Percentiles rank a stretch among this genome's conserved stretches.
Conservation (phyloP, 805 yeast genomes). For the Hanseniaspora lindneri region DNA sequence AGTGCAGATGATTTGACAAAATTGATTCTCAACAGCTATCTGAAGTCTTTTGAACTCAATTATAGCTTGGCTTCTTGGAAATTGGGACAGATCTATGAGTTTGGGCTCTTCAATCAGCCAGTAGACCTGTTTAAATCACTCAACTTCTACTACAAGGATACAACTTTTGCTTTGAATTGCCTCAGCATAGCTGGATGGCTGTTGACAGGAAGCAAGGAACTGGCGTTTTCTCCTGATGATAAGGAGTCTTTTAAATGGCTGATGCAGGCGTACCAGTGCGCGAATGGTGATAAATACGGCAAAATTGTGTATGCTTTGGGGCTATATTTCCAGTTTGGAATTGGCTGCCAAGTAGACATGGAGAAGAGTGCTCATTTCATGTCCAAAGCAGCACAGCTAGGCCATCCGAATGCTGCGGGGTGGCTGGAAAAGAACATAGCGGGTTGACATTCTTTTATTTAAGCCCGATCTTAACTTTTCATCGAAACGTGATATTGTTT, state of each 20-base stretch:
- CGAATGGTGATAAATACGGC: conserved; percentile 43
- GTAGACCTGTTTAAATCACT: conserved; percentile 45
- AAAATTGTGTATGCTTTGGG: conserved; percentile 58
- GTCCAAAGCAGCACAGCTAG: conserved; percentile 48
- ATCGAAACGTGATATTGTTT: too few species aligned
- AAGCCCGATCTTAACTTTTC: too few species aligned
- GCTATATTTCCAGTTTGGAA: too few species aligned
- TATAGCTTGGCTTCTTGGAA: conserved; percentile 59
- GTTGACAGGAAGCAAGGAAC: conserved; percentile 46
- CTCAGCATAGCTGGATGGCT: conserved; percentile 70
- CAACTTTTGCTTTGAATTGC: conserved; percentile 41
- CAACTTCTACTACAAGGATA: conserved; percentile 52
- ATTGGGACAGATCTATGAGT: conserved; percentile 61
- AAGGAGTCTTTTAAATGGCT: conserved; percentile 62
- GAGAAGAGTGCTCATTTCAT: conserved; percentile 41
- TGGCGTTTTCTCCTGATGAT: conserved; percentile 42
- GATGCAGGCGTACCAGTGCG: conserved; percentile 33
- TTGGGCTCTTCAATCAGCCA: conserved; percentile 42
- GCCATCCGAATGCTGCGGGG: conserved; percentile 48
- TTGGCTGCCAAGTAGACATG: conserved; percentile 38
- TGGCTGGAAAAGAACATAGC: conserved; percentile 13
- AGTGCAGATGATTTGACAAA: conserved; percentile 21
- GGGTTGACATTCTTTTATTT: too few species aligned
- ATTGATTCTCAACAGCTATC: conserved; percentile 41
- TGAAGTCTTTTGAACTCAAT: conserved; percentile 47